phyloP scores from a whole-genome alignment of 2,329 filamentous ascomycete species.

The Cadophora sp. region DNA sequence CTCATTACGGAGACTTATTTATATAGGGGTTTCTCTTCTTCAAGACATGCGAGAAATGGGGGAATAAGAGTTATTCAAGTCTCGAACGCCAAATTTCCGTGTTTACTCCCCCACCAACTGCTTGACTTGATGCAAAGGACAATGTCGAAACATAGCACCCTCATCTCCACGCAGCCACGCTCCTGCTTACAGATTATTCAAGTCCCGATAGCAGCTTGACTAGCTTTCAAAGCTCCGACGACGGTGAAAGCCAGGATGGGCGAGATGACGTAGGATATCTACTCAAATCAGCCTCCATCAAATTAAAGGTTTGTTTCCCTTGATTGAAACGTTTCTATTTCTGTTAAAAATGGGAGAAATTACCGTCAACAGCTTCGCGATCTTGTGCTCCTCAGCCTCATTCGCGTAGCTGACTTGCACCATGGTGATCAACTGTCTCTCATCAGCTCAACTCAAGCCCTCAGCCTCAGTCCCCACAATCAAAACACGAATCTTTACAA shows the following conservation, averaged over 20 bases:
- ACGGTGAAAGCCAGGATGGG: slow-evolving; percentile 49
- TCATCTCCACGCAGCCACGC: no score
- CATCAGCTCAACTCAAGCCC: slow-evolving; percentile 4
- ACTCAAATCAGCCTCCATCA: background rate
- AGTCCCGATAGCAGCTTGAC: slow-evolving; percentile 39
- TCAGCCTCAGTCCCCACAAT: no score
- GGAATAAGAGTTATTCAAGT: no score
- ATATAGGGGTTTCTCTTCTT: no score
- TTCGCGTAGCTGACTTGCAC: slow-evolving; percentile 52
- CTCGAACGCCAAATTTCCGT: no score
- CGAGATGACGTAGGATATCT: slow-evolving; percentile 50
- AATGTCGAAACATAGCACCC: no score
- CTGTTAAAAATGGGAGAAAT: slow-evolving; percentile 29
- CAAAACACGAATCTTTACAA: no score
- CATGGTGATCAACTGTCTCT: slow-evolving; percentile 55
- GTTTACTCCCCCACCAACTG: no score
- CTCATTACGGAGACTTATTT: no score
- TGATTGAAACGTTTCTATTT: no score
- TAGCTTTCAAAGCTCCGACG: slow-evolving; percentile 47
- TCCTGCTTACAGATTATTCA: background rate
- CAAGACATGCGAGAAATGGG: no score
- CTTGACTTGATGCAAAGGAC: no score
- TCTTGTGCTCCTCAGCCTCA: slow-evolving; percentile 51
- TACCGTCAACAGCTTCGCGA: slow-evolving; percentile 53
- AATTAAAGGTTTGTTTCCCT: background rate